Base-by-base conservation (phyloP, 225 moss, liverwort and hornwort species). In the Pleurozium schreberi region DNA sequence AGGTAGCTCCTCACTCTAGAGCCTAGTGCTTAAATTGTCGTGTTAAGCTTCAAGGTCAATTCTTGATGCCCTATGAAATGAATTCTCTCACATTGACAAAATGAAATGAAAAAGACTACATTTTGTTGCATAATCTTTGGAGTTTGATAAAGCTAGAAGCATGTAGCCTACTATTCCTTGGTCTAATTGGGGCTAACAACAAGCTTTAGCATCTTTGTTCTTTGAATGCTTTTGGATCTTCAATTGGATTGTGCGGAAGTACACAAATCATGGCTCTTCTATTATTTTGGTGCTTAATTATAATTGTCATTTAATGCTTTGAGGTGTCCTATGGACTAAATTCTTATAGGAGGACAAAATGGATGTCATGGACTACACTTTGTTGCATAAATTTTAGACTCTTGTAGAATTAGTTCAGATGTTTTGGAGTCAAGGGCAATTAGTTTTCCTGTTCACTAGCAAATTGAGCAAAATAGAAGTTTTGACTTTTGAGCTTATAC, bases 171-270 rank as follows among this genome's bases (percentile, higher is more conserved):
- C 22, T 21, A 52, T 36, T 45, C 22, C 76, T 76, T 52, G 36
- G 36, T 76, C 36, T 76, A 52, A 36, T 21, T 14, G n/a, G 61
- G 61, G 75, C 27, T 45, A 61, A 60, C 34, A 43, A 82, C 87
- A 58, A 71, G 84, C 78, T 47, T 90, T 55, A 90, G 88, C 34
- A 80, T 95, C 40, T 22, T 88, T 79, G 27, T 89, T 66, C 75
- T 91, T 20, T 89, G 88, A 34, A 85, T 93, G 12, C 93, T 90
- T 40, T 92, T 91, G 30, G 91, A 94, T 75, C 85, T 88, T 47
- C 89, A 90, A 66, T 66, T 89, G 43, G 91, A 91, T 64, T 89
- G 80, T 81, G 40, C 86, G 50, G 81, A 89, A 89, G 86, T 84
- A 88, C 43, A 23, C 14, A n/a, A 68, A 84, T 40, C 33, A 45